These are phyloP conservation scores for Curvularia sp. DNA, from an alignment of 2,329 filamentous ascomycete genomes.

Conservation along the genomic window DNA sequence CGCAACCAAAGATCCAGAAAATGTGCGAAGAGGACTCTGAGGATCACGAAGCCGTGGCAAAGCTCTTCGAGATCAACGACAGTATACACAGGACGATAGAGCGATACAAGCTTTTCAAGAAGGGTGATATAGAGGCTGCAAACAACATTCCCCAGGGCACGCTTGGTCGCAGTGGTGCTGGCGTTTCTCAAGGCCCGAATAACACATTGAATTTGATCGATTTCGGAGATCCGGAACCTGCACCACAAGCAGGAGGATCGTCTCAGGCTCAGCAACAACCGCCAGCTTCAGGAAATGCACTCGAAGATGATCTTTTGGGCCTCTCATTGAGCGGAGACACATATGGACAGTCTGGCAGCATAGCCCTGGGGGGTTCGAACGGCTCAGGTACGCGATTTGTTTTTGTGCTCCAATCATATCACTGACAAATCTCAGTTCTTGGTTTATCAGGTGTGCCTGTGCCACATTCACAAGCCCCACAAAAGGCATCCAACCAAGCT, in stretches of 20 bases:
- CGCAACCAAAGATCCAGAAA: constrained; percentile 97
- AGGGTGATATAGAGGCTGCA: constrained; percentile 86
- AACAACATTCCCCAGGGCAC: constrained; percentile 84
- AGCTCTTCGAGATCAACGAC: constrained; percentile 96
- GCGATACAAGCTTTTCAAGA: constrained; percentile 93
- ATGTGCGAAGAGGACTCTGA: constrained; percentile 99
- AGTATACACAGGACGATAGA: constrained; percentile 98
- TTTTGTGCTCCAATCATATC: not conserved
- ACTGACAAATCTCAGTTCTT: constrained; percentile 35
- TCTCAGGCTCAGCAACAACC: constrained; percentile 52
- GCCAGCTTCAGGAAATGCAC: constrained; percentile 64
- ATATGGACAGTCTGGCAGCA: constrained; percentile 79
- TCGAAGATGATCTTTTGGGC: constrained; percentile 91
- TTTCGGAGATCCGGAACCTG: constrained; percentile 73
- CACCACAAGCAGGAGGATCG: constrained; percentile 37
- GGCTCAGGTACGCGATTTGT: constrained; percentile 41
- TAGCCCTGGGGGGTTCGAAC: constrained; percentile 73
- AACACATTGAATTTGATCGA: constrained; percentile 94
- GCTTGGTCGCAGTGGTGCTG: constrained; percentile 68
- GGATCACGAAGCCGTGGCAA: constrained; percentile 92
- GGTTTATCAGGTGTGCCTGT: constrained; percentile 44
- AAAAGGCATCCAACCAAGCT: constrained; percentile 57
- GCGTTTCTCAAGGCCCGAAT: constrained; percentile 69
- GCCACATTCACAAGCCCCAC: constrained; percentile 45
- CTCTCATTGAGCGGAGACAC: constrained; percentile 74